These are phyloP conservation scores for Kondoa subrosea DNA, from an alignment of 768 basidiomycete genomes.

Conservation along the genomic window DNA sequence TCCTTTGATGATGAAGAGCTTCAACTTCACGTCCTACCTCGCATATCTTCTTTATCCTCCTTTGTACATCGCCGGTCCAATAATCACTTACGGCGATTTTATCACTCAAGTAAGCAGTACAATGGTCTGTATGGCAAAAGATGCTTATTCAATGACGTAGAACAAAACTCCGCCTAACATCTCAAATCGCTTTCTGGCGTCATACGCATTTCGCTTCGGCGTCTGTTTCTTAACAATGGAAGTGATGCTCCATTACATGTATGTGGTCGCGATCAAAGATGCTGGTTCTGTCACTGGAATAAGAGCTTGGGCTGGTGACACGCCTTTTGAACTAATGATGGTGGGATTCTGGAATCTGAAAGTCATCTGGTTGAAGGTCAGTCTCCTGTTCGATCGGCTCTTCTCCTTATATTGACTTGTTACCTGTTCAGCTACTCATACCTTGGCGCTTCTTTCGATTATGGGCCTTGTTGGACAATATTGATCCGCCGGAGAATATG, in stretches of 20 bases:
- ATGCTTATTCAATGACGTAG: too few species aligned
- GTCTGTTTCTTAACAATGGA: conserved; percentile 70
- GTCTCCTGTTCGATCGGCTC: conserved; percentile 19
- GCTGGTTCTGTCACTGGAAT: conserved; percentile 8
- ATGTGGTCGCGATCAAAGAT: conserved; percentile 91
- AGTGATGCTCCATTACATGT: conserved; percentile 78
- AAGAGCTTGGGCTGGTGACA: conserved; percentile 50
- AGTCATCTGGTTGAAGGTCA: conserved; percentile 86
- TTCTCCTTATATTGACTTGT: background rate
- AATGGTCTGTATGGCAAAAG: too few species aligned
- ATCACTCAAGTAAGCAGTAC: conserved; percentile 88
- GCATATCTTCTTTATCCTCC: conserved; percentile 83
- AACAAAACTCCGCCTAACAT: conserved; percentile 39
- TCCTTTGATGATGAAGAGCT: too few species aligned
- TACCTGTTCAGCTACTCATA: conserved; percentile 54
- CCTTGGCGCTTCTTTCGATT: conserved; percentile 95
- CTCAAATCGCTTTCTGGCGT: conserved; percentile 32
- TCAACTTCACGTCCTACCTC: conserved; percentile 56
- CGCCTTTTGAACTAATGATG: conserved; percentile 67
- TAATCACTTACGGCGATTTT: conserved; percentile 90
- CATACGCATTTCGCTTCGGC: conserved; percentile 55
- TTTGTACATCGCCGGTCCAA: conserved; percentile 87
- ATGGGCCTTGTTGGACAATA: conserved; percentile 72
- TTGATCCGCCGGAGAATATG: conserved; percentile 97
- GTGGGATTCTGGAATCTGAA: conserved; percentile 95